Evolutionary conservation across 2,329 filamentous ascomycete species (phyloP).

Genomic region (Aureobasidium subglaciale): DNA sequence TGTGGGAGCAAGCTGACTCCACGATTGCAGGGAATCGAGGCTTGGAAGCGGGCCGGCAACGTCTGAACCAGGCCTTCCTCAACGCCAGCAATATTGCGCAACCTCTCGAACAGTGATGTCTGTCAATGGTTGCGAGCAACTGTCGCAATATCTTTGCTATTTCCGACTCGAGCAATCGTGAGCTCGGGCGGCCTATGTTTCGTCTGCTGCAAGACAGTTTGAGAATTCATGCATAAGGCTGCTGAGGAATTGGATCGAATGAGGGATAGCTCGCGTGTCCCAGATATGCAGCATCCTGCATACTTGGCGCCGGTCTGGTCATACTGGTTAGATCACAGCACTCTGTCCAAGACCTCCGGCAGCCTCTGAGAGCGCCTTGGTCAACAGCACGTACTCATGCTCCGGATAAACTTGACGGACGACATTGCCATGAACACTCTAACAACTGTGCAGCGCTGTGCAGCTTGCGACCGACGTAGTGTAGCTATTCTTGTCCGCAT

Average conservation of each 20-base stretch:
- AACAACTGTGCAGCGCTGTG: conserved; percentile 8
- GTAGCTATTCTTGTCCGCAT: conserved; percentile 7
- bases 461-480: conserved; percentile 4
- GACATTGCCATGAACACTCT: conserved; percentile 2
- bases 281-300: conserved; percentile 12
- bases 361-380: neutral
- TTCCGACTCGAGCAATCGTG: neutral
- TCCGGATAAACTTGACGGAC: neutral
- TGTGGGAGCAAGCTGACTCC: neutral
- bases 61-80: conserved; percentile 7
- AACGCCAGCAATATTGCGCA: conserved; percentile 2
- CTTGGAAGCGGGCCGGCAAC: conserved; percentile 14
- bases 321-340: conserved; percentile 2
- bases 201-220: conserved; percentile 6
- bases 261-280: neutral
- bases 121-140: neutral
- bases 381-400: neutral
- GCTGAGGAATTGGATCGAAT: neutral
- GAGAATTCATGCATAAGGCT: conserved; percentile 13
- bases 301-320: conserved; percentile 6
- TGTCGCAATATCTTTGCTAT: neutral
- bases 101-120: neutral
- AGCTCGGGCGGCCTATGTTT: neutral
- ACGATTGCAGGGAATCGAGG: neutral
- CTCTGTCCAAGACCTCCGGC: neutral